A percentile compares a stretch with the other conserved stretches of the same genome.
phyloP scores from a whole-genome alignment of 192 early-diverging fungal species.

The Cladochytrium replicatum region DNA sequence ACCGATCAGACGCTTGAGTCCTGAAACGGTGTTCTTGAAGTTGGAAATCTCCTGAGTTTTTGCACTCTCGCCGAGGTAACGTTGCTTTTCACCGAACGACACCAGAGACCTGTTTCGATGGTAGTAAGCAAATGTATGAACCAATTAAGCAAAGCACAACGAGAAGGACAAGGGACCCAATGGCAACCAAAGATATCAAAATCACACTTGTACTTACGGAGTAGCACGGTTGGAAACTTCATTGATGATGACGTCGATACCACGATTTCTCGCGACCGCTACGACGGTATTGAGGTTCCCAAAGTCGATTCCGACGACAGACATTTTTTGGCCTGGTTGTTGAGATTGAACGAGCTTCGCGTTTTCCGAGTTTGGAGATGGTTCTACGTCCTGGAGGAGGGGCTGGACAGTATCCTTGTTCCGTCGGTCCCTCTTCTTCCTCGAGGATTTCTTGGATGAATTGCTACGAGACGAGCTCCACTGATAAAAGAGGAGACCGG shows the following conservation, averaged over 20 bases:
- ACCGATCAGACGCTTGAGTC: conserved; percentile 86
- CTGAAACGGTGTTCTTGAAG: conserved; percentile 89
- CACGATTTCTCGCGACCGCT: conserved; percentile 93
- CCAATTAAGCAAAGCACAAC: background rate
- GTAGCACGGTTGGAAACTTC: conserved; percentile 95
- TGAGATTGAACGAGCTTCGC: no score
- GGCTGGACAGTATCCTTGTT: no score
- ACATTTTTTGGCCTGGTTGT: conserved; percentile 34
- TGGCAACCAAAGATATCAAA: background rate
- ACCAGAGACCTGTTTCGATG: conserved; percentile 61
- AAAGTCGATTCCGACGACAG: conserved; percentile 87
- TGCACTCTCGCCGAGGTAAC: conserved; percentile 89
- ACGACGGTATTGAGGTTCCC: conserved; percentile 94
- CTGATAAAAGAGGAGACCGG: no score
- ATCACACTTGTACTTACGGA: conserved; percentile 74
- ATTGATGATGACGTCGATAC: conserved; percentile 95
- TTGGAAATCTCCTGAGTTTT: conserved; percentile 90
- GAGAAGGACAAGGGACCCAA: background rate
- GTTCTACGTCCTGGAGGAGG: no score
- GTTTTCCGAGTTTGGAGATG: no score
- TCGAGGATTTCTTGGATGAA: no score
- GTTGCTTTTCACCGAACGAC: conserved; percentile 90
- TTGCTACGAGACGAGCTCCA: no score
- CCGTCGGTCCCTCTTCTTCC: no score
- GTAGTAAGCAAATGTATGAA: background rate